Conservation (phyloP, 331 rosid species). For the Arachis monticola region DNA sequence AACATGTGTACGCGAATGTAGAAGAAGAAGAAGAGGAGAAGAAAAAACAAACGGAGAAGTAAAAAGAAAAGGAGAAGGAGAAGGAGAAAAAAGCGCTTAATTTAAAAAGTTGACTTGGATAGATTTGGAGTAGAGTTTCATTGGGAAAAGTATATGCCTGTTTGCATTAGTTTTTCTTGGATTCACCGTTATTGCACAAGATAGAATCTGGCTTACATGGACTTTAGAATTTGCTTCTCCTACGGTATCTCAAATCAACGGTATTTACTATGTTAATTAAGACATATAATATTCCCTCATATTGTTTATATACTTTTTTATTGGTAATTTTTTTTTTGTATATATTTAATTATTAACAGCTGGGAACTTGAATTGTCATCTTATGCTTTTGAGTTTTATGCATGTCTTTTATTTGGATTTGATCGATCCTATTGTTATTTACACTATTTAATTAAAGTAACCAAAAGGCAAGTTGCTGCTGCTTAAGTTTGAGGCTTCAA, state of each 20-base stretch:
- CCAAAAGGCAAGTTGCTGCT: not conserved
- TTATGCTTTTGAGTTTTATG: too few relatives aligned
- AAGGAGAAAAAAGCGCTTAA: too few relatives aligned
- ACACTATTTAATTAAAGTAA: not conserved
- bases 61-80: too few relatives aligned
- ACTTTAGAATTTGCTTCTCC: constrained; percentile 32
- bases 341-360: constrained; percentile 19
- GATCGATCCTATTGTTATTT: not conserved
- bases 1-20: too few relatives aligned
- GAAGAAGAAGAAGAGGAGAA: too few relatives aligned
- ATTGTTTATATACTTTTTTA: constrained; percentile 4
- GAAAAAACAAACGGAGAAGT: too few relatives aligned
- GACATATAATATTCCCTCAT: constrained; percentile 18
- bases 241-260: constrained; percentile 37
- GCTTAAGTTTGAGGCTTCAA: not conserved
- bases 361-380: not conserved
- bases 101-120: too few relatives aligned
- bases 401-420: constrained; percentile 19
- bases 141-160: not conserved
- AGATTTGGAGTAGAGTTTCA: too few relatives aligned
- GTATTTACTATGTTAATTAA: constrained; percentile 36
- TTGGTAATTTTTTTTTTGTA: too few relatives aligned
- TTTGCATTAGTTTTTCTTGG: constrained; percentile 36
- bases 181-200: constrained; percentile 33
- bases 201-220: not conserved